Base-by-base conservation (phyloP, 2,329 filamentous ascomycete genomes). In the Remersonia thermophila region DNA sequence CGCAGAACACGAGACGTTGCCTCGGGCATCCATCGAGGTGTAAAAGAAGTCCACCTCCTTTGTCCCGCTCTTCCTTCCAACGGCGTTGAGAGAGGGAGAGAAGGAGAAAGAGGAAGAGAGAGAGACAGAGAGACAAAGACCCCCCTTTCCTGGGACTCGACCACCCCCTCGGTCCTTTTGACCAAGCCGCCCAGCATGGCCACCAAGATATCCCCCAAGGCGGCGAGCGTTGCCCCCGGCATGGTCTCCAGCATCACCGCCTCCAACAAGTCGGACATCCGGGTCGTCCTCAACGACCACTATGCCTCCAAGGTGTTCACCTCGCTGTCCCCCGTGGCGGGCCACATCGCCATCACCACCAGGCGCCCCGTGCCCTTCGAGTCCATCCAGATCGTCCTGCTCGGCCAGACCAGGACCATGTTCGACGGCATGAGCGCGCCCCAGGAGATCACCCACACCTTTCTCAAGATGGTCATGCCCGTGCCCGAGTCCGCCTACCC, bases 381-480 rank as follows among this genome's bases (percentile, higher is more conserved):
- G 47, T 50, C 51, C 25, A 51, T 75, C 35, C 66, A 73, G 46
- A 66, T 76, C 45, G 45, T 69, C 32, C 63, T 76, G 23, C 57
- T 69, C 3, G 71, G 71, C 32, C 57, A 55, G 32, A 61, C 64
- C 38, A 65, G 58, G 50, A 71, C 70, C 3, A 62, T 61, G 17
- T 55, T 71, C 36, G 69, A 74, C 39, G 64, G 65, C 47, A 56
- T 70, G 45, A 64, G 61, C 51, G 55, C 63, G 23, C 65, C 67
- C 15, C 59, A 63, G 35, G 56, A 63, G 35, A 64, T 65, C 14
- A 61, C 60, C 15, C 67, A 73, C 41, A 65, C 64, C 10, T 73
- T 76, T 35, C 59, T 75, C 47, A 71, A 72, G 57, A 55, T 72
- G 41, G 57, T 61, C 36, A 73, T 75, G 64, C 71, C 71, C 8